phyloP scores from a whole-genome alignment of 441 rosid genomes.

The Mallotus japonicus region DNA sequence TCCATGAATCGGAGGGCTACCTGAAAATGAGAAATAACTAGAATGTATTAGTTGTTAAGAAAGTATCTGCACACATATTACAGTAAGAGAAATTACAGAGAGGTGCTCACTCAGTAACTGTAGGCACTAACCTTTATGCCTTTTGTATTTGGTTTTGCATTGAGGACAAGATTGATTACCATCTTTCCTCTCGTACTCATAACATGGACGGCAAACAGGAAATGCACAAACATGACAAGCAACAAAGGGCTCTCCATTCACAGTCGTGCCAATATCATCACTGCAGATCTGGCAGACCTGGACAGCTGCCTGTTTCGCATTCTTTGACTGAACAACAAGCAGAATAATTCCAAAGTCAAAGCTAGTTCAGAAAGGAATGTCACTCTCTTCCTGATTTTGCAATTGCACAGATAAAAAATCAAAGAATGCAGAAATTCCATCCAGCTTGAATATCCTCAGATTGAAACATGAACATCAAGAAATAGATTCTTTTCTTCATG shows the following conservation, averaged over 20 bases:
- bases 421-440: neutral
- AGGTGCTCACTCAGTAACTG: neutral
- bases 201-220: constrained; percentile 49
- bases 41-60: neutral
- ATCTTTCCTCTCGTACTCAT: constrained; percentile 46
- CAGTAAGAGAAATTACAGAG: neutral
- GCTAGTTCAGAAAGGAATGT: neutral
- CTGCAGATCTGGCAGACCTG: constrained; percentile 46
- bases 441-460: neutral
- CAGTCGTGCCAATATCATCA: constrained; percentile 32
- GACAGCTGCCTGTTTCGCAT: constrained; percentile 20
- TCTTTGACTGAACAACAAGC: constrained; percentile 23
- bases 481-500: neutral
- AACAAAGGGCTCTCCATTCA: constrained; percentile 36
- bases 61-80: neutral
- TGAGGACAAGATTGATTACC: constrained; percentile 46
- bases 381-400: neutral
- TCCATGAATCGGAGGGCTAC: constrained; percentile 35
- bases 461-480: neutral
- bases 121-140: constrained; percentile 34
- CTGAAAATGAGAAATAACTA: constrained; percentile 14
- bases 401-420: neutral
- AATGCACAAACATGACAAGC: constrained; percentile 47
- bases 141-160: constrained; percentile 46
- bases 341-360: constrained; percentile 8